phyloP scores from a whole-genome alignment of 306 rosid species.

The Lotus japonicus region DNA sequence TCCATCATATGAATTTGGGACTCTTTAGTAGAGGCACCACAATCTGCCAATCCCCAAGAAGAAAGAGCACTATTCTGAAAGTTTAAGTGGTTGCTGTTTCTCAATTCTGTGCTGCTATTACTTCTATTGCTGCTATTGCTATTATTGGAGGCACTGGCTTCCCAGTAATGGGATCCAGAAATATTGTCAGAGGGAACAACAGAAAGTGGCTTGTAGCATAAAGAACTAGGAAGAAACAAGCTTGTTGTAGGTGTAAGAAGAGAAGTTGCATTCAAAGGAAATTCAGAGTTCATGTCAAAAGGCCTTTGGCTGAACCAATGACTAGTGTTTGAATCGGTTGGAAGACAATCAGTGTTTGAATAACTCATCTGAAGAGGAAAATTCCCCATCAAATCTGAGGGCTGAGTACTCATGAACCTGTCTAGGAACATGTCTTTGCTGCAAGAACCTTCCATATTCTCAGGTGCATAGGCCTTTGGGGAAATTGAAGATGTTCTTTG shows the following conservation, averaged over 20 bases:
- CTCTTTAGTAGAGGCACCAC: constrained; percentile 21
- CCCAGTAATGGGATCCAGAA: constrained; percentile 36
- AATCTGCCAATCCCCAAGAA: constrained; percentile 41
- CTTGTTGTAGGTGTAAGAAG: constrained; percentile 21
- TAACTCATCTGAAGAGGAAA: constrained; percentile 39
- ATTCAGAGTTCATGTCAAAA: constrained; percentile 38
- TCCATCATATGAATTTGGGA: constrained; percentile 28
- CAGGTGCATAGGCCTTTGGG: constrained; percentile 24
- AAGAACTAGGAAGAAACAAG: constrained; percentile 28
- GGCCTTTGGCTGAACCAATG: constrained; percentile 43
- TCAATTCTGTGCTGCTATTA: constrained; percentile 27
- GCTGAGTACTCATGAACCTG: constrained; percentile 23
- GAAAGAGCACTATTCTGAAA: constrained; percentile 15
- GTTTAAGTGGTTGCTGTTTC: constrained; percentile 19
- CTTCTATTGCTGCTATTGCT: constrained; percentile 31
- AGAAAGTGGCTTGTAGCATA: constrained; percentile 33
- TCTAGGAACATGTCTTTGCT: constrained; percentile 32
- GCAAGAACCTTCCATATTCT: constrained; percentile 31
- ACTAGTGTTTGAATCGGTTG: constrained; percentile 25
- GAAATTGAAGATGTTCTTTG: constrained; percentile 33
- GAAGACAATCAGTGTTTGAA: constrained; percentile 19
- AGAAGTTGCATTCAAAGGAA: constrained; percentile 26
- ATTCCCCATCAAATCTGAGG: constrained; percentile 33
- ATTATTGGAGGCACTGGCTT: constrained; percentile 23
- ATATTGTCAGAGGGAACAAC: constrained; percentile 23